A percentile compares a stretch with the other conserved stretches of the same genome.
phyloP scores from a whole-genome alignment of 306 rosid genomes.

The Astragalus membranaceus region DNA sequence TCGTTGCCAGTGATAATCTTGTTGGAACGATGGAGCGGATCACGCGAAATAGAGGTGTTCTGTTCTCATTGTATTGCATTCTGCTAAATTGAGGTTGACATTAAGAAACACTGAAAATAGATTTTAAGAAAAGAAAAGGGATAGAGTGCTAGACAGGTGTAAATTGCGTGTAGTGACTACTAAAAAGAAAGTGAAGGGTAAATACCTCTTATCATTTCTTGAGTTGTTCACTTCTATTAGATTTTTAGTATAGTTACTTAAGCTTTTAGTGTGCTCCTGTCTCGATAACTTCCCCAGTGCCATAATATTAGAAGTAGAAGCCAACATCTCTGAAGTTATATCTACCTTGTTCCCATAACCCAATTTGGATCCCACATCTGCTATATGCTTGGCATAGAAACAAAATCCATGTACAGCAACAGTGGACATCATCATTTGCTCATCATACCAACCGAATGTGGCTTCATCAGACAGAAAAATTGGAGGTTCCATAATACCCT shows the following conservation, averaged over 20 bases:
- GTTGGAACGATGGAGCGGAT: conserved; percentile 54
- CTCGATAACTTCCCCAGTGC: conserved; percentile 53
- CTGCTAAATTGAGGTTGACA: neutral
- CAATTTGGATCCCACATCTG: conserved; percentile 40
- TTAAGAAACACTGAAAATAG: neutral
- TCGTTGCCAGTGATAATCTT: conserved; percentile 34
- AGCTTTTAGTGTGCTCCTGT: conserved; percentile 24
- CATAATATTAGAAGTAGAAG: conserved; percentile 41
- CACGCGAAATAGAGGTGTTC: conserved; percentile 29
- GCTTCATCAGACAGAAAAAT: conserved; percentile 42
- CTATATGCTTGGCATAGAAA: conserved; percentile 46
- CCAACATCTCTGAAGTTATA: conserved; percentile 57
- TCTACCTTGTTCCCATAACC: conserved; percentile 40
- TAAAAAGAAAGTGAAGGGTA: neutral
- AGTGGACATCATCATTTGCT: conserved; percentile 60
- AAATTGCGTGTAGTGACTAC: neutral
- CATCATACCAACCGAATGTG: conserved; percentile 44
- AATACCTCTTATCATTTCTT: conserved; percentile 42
- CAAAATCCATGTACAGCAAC: conserved; percentile 76
- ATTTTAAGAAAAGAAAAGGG: neutral
- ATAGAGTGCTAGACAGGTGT: neutral
- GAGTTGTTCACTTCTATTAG: conserved; percentile 25
- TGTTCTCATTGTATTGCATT: conserved; percentile 41
- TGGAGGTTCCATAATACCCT: conserved; percentile 60
- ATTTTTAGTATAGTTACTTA: conserved; percentile 12